Conservation (phyloP, 1,284 basidiomycete genomes). For the Schizopora paradoxa region DNA sequence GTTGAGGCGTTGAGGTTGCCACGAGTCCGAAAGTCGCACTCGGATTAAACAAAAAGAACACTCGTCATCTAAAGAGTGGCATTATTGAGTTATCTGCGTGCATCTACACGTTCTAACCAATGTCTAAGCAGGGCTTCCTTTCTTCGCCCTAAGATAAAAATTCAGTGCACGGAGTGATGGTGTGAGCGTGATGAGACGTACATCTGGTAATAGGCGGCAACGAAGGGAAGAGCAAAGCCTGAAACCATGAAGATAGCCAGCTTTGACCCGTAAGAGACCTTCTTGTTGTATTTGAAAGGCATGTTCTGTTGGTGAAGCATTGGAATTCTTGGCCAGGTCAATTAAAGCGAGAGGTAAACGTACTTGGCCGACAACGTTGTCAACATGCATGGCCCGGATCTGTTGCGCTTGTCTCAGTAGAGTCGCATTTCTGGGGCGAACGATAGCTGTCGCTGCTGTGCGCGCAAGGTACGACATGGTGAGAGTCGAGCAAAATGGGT, state of each 20-base stretch:
- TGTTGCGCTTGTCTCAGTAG: slow-evolving; percentile 26
- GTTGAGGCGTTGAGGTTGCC: no score
- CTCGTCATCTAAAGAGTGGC: no score
- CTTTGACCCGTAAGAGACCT: slow-evolving; percentile 53
- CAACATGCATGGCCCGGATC: slow-evolving; percentile 26
- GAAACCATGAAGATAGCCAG: slow-evolving; percentile 44
- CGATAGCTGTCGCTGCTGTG: slow-evolving; percentile 26
- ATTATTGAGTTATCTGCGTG: no score
- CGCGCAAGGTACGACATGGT: slow-evolving; percentile 34
- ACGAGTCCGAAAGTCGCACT: no score
- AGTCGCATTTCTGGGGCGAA: slow-evolving; percentile 36
- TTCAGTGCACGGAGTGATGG: no score
- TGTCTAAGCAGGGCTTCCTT: no score
- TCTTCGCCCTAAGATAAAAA: no score
- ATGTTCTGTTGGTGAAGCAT: slow-evolving; percentile 44
- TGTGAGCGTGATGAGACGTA: slow-evolving; percentile 41
- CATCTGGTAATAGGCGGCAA: slow-evolving; percentile 61
- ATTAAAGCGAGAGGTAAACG: slow-evolving; percentile 19
- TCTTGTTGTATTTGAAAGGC: slow-evolving; percentile 61
- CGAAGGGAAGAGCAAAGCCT: slow-evolving; percentile 66
- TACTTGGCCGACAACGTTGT: slow-evolving; percentile 56
- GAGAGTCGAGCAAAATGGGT: slow-evolving; percentile 7
- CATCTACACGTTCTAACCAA: no score
- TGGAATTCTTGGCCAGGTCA: background rate
- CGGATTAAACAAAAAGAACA: no score